These are phyloP conservation scores for Lentinula raphanica DNA, from an alignment of 768 basidiomycete species.

Conservation along the genomic window DNA sequence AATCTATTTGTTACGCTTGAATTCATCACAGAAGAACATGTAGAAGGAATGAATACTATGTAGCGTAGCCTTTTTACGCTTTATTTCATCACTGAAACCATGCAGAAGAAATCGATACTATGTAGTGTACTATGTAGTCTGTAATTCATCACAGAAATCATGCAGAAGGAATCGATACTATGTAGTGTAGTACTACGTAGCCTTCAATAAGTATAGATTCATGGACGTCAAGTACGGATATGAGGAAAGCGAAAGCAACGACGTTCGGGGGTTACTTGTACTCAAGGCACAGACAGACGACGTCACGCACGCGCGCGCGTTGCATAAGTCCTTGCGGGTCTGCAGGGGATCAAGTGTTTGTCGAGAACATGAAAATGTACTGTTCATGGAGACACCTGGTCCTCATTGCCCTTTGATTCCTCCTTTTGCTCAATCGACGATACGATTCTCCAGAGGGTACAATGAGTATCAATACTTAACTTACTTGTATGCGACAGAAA, in stretches of 20 bases:
- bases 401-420: conserved; percentile 96
- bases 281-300: conserved; percentile 29
- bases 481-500: conserved; percentile 99
- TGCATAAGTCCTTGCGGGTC: conserved; percentile 99
- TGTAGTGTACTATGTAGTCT: no score
- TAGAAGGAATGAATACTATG: no score
- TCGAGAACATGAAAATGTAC: conserved; percentile 96
- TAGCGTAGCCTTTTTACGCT: no score
- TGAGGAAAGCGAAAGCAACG: conserved; percentile 23
- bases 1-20: no score
- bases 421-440: conserved; percentile 99
- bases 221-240: not conserved
- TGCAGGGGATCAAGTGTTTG: conserved; percentile 96
- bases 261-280: conserved; percentile 98
- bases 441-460: conserved; percentile 96
- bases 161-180: conserved; percentile 3
- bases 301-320: conserved; percentile 89
- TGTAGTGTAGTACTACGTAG: conserved; percentile 1
- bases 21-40: no score
- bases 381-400: conserved; percentile 96
- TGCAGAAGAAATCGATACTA: no score
- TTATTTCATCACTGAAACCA: no score
- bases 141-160: conserved; percentile 6
- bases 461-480: conserved; percentile 97
- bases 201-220: not conserved